Percentiles rank a stretch among this genome's conserved stretches.
Evolutionary conservation across 805 yeast species (phyloP).

Genomic region (Candida ulmi): DNA sequence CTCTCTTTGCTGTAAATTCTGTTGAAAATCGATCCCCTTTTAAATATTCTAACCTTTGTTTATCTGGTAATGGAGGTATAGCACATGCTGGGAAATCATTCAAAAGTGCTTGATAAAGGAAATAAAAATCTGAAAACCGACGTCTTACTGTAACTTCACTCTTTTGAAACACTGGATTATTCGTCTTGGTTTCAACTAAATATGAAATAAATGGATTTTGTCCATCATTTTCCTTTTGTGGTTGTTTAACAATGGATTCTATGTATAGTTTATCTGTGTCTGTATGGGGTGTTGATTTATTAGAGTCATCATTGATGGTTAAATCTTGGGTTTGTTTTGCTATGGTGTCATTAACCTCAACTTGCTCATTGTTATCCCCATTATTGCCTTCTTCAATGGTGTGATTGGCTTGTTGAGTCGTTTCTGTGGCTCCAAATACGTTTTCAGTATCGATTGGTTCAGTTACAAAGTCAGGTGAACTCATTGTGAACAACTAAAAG

Average conservation of each 20-base stretch:
- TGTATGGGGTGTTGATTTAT: background rate
- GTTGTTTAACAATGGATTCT: constrained; percentile 44
- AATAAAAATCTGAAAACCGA: constrained; percentile 82
- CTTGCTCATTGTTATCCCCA: background rate
- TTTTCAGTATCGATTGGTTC: no score
- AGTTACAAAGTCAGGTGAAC: no score
- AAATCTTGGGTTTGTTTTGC: background rate
- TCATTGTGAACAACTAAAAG: no score
- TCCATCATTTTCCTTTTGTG: constrained; percentile 67
- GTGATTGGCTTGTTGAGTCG: background rate
- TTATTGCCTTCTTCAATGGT: background rate
- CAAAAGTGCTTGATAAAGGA: constrained; percentile 64
- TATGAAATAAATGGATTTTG: constrained; percentile 76
- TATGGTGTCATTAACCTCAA: background rate
- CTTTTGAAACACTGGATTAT: constrained; percentile 50
- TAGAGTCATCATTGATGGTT: background rate
- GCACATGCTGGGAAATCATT: constrained; percentile 82
- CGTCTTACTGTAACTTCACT: constrained; percentile 54
- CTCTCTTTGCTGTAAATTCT: constrained; percentile 78
- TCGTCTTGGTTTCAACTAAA: constrained; percentile 55
- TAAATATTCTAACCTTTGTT: constrained; percentile 82
- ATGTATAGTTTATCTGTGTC: constrained; percentile 21
- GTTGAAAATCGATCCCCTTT: constrained; percentile 89
- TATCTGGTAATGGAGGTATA: constrained; percentile 92
- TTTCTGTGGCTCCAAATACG: no score